phyloP scores from a whole-genome alignment of 2,329 filamentous ascomycete species.

The Cladophialophora immunda region DNA sequence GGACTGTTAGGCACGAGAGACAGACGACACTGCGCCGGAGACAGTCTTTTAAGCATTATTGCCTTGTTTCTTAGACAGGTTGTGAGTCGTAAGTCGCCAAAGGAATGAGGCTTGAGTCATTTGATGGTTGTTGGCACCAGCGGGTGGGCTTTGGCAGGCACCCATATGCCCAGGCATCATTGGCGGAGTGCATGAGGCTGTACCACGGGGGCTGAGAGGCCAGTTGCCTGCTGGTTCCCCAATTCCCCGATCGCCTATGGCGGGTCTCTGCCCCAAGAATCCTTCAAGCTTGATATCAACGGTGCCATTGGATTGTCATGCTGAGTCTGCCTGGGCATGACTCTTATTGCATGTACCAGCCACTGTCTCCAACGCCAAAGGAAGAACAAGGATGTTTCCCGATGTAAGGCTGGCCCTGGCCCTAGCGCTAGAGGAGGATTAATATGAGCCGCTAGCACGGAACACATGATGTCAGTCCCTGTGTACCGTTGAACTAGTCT shows the following conservation, averaged over 20 bases:
- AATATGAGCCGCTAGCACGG: background rate
- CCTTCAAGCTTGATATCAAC: background rate
- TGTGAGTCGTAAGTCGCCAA: background rate
- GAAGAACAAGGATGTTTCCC: background rate
- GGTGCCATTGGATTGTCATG: conserved; percentile 8
- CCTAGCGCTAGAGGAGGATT: background rate
- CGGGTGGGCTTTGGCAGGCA: conserved; percentile 12
- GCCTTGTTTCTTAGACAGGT: background rate
- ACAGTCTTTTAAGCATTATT: background rate
- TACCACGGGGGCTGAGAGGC: conserved; percentile 5
- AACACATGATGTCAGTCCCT: background rate
- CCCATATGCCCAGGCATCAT: background rate
- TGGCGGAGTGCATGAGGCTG: conserved; percentile 15
- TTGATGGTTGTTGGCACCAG: background rate
- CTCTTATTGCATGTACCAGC: background rate
- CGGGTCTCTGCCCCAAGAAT: background rate
- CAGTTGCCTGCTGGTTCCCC: conserved; percentile 12
- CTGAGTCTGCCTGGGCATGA: conserved; percentile 6
- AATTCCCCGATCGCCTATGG: background rate
- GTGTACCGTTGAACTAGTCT: background rate
- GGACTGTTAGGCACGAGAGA: background rate
- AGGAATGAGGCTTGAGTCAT: conserved; percentile 15
- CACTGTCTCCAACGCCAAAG: background rate
- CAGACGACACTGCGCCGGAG: background rate
- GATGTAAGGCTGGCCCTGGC: background rate